Evolutionary conservation across 805 yeast genomes (phyloP).

Genomic region (Nakazawaea anatomiae): DNA sequence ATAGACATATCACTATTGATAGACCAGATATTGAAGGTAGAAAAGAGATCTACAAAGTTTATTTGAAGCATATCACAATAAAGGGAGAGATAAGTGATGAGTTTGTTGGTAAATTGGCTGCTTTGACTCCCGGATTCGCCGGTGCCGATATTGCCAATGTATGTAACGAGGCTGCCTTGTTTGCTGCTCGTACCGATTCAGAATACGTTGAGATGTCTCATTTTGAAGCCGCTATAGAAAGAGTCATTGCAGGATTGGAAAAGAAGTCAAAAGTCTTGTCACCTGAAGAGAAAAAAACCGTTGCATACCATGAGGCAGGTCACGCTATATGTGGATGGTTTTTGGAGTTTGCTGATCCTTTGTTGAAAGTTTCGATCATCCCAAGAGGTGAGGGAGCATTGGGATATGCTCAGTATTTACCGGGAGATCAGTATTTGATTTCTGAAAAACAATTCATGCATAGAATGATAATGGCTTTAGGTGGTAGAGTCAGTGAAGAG

Average conservation of each 20-base stretch:
- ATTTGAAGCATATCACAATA: slow-evolving; percentile 67
- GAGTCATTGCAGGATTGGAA: slow-evolving; percentile 95
- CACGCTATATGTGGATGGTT: slow-evolving; percentile 99
- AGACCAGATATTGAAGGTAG: slow-evolving; percentile 94
- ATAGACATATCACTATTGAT: slow-evolving; percentile 87
- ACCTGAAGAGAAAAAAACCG: slow-evolving; percentile 81
- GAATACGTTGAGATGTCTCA: slow-evolving; percentile 66
- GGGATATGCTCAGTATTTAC: slow-evolving; percentile 96
- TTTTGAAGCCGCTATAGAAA: slow-evolving; percentile 94
- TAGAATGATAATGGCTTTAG: slow-evolving; percentile 94
- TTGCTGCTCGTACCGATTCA: slow-evolving; percentile 84
- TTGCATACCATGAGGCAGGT: slow-evolving; percentile 98
- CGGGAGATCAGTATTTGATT: slow-evolving; percentile 82
- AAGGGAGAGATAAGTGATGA: slow-evolving; percentile 37
- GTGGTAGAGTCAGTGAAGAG: slow-evolving; percentile 97
- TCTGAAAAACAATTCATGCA: slow-evolving; percentile 75
- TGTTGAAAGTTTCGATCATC: slow-evolving; percentile 90
- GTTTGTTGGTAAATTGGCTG: slow-evolving; percentile 84
- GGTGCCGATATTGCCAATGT: slow-evolving; percentile 99
- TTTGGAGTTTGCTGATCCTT: slow-evolving; percentile 84
- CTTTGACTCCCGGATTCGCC: slow-evolving; percentile 95
- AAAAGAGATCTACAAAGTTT: slow-evolving; percentile 86
- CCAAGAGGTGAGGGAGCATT: slow-evolving; percentile 97
- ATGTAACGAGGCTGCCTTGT: slow-evolving; percentile 95
- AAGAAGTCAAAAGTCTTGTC: slow-evolving; percentile 80